phyloP scores from a whole-genome alignment of 164 flowering plant species.

The Magnolia kwangsiensis region DNA sequence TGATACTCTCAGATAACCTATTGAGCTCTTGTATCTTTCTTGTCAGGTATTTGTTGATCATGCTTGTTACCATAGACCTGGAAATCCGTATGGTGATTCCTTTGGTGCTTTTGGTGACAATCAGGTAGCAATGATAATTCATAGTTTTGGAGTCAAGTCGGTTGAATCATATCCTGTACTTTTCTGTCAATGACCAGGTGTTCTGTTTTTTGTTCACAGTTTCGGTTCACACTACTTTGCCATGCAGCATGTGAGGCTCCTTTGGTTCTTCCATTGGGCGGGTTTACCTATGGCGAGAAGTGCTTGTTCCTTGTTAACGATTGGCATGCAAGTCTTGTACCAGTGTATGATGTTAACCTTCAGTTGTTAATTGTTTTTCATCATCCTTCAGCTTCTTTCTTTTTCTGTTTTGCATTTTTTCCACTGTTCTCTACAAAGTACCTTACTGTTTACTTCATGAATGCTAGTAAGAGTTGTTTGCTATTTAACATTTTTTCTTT shows the following conservation, averaged over 20 bases:
- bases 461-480: too few species aligned
- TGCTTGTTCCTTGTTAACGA: conserved; percentile 90
- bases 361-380: too few species aligned
- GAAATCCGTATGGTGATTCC: conserved; percentile 88
- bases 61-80: conserved; percentile 82
- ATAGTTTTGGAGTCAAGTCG: neutral
- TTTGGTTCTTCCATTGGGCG: conserved; percentile 85
- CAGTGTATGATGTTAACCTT: conserved; percentile 52
- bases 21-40: neutral
- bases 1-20: too few species aligned
- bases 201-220: conserved; percentile 44
- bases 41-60: conserved; percentile 90
- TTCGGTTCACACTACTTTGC: conserved; percentile 84
- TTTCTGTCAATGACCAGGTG: neutral
- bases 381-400: neutral
- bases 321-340: conserved; percentile 97
- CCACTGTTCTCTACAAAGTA: neutral
- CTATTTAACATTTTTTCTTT: too few species aligned
- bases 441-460: neutral
- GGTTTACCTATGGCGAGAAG: conserved; percentile 85
- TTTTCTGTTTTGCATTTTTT: neutral
- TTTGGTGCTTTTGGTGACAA: conserved; percentile 91
- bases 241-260: conserved; percentile 99
- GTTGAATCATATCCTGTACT: neutral
- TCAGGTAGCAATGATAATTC: conserved; percentile 51